These are phyloP conservation scores for Prunus mira DNA, from an alignment of 306 rosid genomes.

Conservation along the genomic window DNA sequence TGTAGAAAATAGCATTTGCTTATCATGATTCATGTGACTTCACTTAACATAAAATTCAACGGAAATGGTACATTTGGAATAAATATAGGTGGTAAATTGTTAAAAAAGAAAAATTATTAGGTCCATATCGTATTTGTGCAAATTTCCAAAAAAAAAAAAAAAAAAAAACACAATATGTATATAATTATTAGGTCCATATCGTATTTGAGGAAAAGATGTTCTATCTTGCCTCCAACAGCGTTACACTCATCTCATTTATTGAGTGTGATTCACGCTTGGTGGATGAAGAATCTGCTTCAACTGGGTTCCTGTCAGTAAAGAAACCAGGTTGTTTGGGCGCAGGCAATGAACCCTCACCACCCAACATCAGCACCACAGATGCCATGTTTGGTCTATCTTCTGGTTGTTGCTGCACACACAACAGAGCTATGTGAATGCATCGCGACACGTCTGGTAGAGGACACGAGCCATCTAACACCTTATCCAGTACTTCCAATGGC, in stretches of 20 bases:
- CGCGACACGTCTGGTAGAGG: constrained; percentile 24
- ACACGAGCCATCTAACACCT: constrained; percentile 14
- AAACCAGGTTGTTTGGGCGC: constrained; percentile 32
- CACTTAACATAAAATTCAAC: too few relatives aligned
- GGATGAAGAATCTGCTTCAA: constrained; percentile 13
- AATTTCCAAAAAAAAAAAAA: too few relatives aligned
- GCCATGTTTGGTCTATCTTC: constrained; percentile 22
- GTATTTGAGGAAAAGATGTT: not conserved
- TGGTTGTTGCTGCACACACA: constrained; percentile 44
- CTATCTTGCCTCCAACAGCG: constrained; percentile 30
- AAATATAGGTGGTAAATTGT: too few relatives aligned
- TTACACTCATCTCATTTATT: constrained; percentile 20
- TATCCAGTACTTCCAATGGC: constrained; percentile 29
- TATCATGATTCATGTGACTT: too few relatives aligned
- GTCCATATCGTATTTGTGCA: too few relatives aligned
- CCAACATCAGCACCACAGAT: constrained; percentile 19
- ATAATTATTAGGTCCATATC: too few relatives aligned
- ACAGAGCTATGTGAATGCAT: constrained; percentile 49
- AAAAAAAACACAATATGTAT: too few relatives aligned
- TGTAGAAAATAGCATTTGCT: too few relatives aligned
- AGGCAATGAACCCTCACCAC: constrained; percentile 12
- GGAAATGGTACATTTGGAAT: too few relatives aligned
- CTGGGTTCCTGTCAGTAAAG: not conserved
- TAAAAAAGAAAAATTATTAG: too few relatives aligned
- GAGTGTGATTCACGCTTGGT: constrained; percentile 10